Evolutionary conservation across 805 yeast genomes (phyloP), one percentile per base, ranked within the genome.

Genomic region (Metschnikowia colocasiae): DNA sequence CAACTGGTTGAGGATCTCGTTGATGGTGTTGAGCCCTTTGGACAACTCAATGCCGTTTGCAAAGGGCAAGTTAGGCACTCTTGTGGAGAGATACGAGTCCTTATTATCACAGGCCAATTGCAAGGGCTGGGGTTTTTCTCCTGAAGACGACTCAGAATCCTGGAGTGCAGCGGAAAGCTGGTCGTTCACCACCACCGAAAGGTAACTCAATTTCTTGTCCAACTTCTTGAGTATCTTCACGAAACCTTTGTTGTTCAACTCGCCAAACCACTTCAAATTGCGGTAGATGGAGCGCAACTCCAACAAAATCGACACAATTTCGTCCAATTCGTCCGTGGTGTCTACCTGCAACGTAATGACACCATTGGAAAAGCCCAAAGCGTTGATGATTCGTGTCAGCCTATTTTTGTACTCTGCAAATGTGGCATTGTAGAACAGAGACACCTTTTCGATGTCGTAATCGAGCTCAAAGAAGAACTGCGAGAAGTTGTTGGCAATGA

Each of bases 201-300:
- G 55, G 38, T 53, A 59, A 6, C 52, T 49, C 56, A 72, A 59
- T 63, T 89, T 89, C 70, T 92, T 92, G 65, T 92, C 97, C 57
- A 91, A 74, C 60, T 91, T 91, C 69, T 91, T 91, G 60, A 92
- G 72, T 53, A 92, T 92, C 69, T 91, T 91, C 45, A 82, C 78
- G 57, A 90, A 87, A 0, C 96, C 98, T 51, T 95, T 81, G 60
- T 85, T 87, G 71, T 91, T 91, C 58, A 91, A 79, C 60, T 92
- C 97, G 20, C 95, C 95, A 63, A 80, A 91, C 96, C 97, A 92
- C 63, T 87, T 90, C 61, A 91, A 73, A 64, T 90, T 90, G 48
- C 97, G 75, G 51, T 86, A 80, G 49, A 81, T 81, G 15, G 85
- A 75, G 40, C 96, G 76, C 45, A 89, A 71, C 63, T 90, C 97